These are phyloP conservation scores for Pythium angustatum DNA, from an alignment of 352 stramenopile species.

Conservation along the genomic window DNA sequence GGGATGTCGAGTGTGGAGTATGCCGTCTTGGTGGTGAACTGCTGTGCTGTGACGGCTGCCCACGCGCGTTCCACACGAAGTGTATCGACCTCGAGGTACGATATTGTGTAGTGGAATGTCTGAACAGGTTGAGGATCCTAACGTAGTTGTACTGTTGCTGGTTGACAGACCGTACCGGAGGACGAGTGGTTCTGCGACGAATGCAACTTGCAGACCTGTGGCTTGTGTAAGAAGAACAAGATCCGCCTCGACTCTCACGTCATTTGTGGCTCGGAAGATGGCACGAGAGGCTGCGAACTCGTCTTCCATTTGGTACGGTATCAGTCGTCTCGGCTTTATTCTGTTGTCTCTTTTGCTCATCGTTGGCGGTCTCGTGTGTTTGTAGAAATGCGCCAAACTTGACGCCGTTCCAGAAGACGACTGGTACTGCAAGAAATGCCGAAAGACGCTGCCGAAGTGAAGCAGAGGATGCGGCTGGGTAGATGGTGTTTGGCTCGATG, in stretches of 20 bases:
- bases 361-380: too few relatives aligned
- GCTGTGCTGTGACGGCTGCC: constrained; percentile 91
- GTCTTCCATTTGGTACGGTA: constrained; percentile 85
- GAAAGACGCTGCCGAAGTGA: constrained; percentile 41
- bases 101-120: background rate
- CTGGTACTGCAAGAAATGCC: constrained; percentile 88
- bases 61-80: constrained; percentile 88
- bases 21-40: constrained; percentile 86
- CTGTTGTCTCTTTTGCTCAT: background rate
- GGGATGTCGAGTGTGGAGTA: constrained; percentile 88
- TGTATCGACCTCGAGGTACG: constrained; percentile 74
- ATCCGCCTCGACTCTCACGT: constrained; percentile 90
- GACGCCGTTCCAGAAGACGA: constrained; percentile 77
- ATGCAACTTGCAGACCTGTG: constrained; percentile 82
- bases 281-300: constrained; percentile 80
- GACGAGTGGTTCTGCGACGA: constrained; percentile 90
- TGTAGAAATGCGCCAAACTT: constrained; percentile 86
- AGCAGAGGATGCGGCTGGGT: background rate
- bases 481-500: background rate
- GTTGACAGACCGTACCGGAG: constrained; percentile 50
- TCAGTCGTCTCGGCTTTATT: background rate
- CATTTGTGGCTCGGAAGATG: constrained; percentile 88
- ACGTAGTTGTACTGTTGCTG: background rate
- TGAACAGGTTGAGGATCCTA: background rate
- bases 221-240: constrained; percentile 82